phyloP scores from a whole-genome alignment of 805 yeast genomes.

The Candida ortonii region DNA sequence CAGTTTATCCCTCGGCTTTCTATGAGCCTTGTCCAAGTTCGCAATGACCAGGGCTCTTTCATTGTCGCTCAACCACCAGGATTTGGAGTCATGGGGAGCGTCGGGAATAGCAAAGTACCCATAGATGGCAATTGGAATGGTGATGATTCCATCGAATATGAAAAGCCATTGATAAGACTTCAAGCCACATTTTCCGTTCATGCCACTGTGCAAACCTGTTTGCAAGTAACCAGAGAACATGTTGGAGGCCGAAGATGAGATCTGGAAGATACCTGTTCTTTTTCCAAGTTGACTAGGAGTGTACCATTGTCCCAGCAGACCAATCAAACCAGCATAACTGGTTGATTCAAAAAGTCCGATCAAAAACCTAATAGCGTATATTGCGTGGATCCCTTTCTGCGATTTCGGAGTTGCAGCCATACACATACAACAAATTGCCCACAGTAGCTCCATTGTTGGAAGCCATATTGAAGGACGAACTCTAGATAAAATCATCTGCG shows the following conservation, averaged over 20 bases:
- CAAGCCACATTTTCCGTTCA: slow-evolving; percentile 51
- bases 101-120: slow-evolving; percentile 63
- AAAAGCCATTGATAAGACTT: slow-evolving; percentile 76
- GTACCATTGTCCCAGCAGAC: slow-evolving; percentile 50
- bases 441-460: slow-evolving; percentile 46
- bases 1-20: slow-evolving; percentile 16
- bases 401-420: slow-evolving; percentile 29
- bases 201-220: slow-evolving; percentile 46
- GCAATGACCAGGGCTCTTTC: slow-evolving; percentile 23
- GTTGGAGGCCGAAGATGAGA: slow-evolving; percentile 61
- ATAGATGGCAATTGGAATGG: slow-evolving; percentile 55
- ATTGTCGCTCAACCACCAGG: slow-evolving; percentile 19
- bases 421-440: slow-evolving; percentile 42
- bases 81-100: slow-evolving; percentile 31
- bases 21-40: slow-evolving; percentile 11
- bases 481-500: slow-evolving; percentile 43
- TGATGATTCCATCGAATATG: slow-evolving; percentile 60
- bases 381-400: slow-evolving; percentile 44
- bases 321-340: slow-evolving; percentile 36
- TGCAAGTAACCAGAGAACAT: slow-evolving; percentile 63
- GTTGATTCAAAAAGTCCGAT: slow-evolving; percentile 52
- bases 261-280: slow-evolving; percentile 58
- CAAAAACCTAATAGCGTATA: slow-evolving; percentile 58
- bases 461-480: slow-evolving; percentile 45
- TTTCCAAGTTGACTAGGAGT: slow-evolving; percentile 53